A percentile compares a stretch with the other conserved stretches of the same genome.
Evolutionary conservation across 2,329 filamentous ascomycete species (phyloP).

Genomic region (Didymella segeticola): DNA sequence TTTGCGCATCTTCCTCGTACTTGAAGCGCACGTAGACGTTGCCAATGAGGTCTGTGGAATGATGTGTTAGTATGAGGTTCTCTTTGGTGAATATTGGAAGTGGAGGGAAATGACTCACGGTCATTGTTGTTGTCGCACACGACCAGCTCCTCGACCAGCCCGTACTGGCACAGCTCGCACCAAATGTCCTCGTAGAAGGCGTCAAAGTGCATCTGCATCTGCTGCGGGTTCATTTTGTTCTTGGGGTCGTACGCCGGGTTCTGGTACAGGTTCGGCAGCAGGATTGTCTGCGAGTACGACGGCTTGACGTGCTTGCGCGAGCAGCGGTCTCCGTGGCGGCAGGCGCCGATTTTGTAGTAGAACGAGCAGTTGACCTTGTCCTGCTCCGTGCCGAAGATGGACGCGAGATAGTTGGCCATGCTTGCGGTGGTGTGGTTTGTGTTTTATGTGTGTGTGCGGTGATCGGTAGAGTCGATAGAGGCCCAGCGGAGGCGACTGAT

Average conservation of each 20-base stretch:
- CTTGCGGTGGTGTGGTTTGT: constrained; percentile 24
- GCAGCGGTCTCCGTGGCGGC: constrained; percentile 97
- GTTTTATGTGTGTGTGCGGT: neutral
- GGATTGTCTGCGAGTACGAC: constrained; percentile 95
- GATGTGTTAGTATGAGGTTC: too few species aligned
- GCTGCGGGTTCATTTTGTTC: constrained; percentile 93
- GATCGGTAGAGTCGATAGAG: neutral
- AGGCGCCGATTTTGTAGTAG: constrained; percentile 99
- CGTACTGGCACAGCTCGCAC: constrained; percentile 99
- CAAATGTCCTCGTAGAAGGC: constrained; percentile 99
- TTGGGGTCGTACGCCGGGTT: constrained; percentile 97
- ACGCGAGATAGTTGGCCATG: constrained; percentile 98
- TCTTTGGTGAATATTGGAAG: too few species aligned
- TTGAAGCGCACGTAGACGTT: constrained; percentile 99
- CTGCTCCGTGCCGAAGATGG: constrained; percentile 99
- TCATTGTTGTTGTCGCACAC: constrained; percentile 99
- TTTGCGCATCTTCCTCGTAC: constrained; percentile 95
- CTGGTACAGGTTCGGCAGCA: constrained; percentile 98
- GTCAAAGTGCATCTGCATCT: constrained; percentile 99
- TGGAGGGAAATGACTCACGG: constrained; percentile 61
- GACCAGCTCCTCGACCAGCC: constrained; percentile 95
- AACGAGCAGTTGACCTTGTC: constrained; percentile 99
- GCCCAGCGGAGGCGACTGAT: neutral
- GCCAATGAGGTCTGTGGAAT: constrained; percentile 87
- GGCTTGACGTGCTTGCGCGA: constrained; percentile 99